Conservation (phyloP, 768 basidiomycete genomes). For the Termitomyces sp. region DNA sequence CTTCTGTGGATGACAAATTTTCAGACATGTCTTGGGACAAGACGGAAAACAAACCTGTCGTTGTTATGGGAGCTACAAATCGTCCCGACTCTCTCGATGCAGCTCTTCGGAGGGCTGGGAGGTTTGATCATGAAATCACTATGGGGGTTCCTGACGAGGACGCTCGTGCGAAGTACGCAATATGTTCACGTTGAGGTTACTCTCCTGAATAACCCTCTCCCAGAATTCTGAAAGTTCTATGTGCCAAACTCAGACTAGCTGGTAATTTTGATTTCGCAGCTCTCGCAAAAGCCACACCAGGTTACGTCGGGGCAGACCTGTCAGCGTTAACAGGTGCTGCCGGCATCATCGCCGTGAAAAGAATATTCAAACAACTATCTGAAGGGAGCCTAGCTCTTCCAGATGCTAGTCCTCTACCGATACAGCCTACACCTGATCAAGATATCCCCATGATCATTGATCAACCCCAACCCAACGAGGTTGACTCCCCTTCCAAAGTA, state of each 20-base stretch:
- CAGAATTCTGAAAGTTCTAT: constrained; percentile 84
- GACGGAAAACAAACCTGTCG: constrained; percentile 85
- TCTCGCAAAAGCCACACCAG: constrained; percentile 91
- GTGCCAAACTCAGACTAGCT: constrained; percentile 74
- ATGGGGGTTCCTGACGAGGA: constrained; percentile 96
- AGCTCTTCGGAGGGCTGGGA: constrained; percentile 86
- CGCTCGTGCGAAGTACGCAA: constrained; percentile 77
- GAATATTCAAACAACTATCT: constrained; percentile 82
- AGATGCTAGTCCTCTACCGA: constrained; percentile 21
- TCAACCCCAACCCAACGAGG: constrained; percentile 12
- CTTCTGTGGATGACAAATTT: neutral
- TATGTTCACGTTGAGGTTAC: neutral
- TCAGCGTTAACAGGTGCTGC: constrained; percentile 89
- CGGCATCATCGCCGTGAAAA: constrained; percentile 92
- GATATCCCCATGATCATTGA: constrained; percentile 43
- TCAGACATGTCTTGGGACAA: constrained; percentile 94
- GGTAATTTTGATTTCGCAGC: constrained; percentile 84
- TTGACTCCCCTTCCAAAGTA: neutral
- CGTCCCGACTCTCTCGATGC: constrained; percentile 93
- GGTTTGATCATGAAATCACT: constrained; percentile 97
- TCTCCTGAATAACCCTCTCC: neutral
- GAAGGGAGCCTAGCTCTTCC: constrained; percentile 59
- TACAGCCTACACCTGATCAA: constrained; percentile 17
- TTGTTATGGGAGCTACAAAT: constrained; percentile 96
- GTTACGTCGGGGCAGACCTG: constrained; percentile 95